Percentiles rank a stretch among this genome's conserved stretches.
These are phyloP conservation scores for Juglanconis oblonga DNA, from an alignment of 2,329 filamentous ascomycete species.

Conservation along the genomic window DNA sequence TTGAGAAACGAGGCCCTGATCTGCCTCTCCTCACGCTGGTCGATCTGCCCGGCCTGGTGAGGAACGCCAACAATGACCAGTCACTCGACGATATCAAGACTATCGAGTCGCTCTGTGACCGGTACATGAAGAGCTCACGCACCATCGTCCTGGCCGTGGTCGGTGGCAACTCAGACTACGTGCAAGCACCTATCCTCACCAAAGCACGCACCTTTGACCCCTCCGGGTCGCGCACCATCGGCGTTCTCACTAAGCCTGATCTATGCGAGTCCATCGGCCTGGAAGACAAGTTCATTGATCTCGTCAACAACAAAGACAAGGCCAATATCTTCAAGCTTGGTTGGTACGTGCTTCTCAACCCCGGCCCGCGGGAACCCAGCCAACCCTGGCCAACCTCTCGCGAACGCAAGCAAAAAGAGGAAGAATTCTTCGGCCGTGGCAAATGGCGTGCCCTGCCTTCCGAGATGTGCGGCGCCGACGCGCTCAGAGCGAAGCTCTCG, in stretches of 20 bases:
- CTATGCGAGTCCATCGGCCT: slow-evolving; percentile 51
- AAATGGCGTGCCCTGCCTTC: slow-evolving; percentile 47
- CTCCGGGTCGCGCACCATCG: slow-evolving; percentile 46
- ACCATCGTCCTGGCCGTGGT: slow-evolving; percentile 56
- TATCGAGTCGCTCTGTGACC: slow-evolving; percentile 49
- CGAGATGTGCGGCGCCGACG: slow-evolving; percentile 44
- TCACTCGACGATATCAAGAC: slow-evolving; percentile 50
- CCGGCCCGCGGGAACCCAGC: slow-evolving; percentile 39
- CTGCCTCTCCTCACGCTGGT: slow-evolving; percentile 60
- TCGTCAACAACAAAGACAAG: slow-evolving; percentile 47
- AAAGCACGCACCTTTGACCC: slow-evolving; percentile 51
- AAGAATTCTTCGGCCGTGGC: slow-evolving; percentile 47
- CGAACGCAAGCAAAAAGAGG: slow-evolving; percentile 40
- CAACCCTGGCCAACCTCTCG: slow-evolving; percentile 42
- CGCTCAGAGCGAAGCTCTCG: slow-evolving; percentile 47
- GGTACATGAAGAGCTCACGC: slow-evolving; percentile 54
- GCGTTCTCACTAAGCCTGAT: slow-evolving; percentile 51
- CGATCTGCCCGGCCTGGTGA: slow-evolving; percentile 58
- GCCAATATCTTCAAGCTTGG: slow-evolving; percentile 50
- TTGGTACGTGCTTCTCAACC: slow-evolving; percentile 51
- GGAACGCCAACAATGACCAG: slow-evolving; percentile 51
- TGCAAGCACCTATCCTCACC: slow-evolving; percentile 49
- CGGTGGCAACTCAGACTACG: slow-evolving; percentile 53
- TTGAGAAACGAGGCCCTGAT: slow-evolving; percentile 58
- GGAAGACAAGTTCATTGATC: slow-evolving; percentile 53